A percentile compares a stretch with the other conserved stretches of the same genome.
phyloP scores from a whole-genome alignment of 1,284 basidiomycete species.

The Pterulicium gracile region DNA sequence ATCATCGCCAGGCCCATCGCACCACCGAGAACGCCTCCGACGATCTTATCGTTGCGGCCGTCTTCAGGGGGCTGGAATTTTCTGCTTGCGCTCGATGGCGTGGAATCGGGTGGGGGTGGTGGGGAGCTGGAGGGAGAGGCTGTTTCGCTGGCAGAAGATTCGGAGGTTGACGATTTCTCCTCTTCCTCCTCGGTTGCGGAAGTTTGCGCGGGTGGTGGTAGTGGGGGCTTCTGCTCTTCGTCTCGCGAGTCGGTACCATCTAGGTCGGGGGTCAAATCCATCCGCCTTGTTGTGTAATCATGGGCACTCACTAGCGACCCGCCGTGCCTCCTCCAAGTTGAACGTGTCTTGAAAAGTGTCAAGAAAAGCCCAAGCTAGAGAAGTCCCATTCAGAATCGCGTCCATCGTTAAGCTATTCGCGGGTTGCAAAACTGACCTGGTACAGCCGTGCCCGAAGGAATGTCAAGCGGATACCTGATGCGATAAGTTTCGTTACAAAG shows the following conservation, averaged over 20 bases:
- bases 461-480: neutral
- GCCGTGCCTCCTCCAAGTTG: neutral
- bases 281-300: too few relatives aligned
- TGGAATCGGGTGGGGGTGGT: neutral
- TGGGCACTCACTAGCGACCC: neutral
- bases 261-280: neutral
- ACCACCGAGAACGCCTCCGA: neutral
- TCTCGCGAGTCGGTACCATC: neutral
- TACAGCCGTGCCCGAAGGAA: neutral
- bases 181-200: too few relatives aligned
- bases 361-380: neutral
- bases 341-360: neutral
- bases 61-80: neutral
- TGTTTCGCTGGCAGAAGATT: neutral
- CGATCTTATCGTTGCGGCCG: conserved; percentile 1
- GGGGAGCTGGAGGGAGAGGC: neutral
- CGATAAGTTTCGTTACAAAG: neutral
- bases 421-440: neutral
- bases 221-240: neutral
- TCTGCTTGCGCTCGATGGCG: neutral
- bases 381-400: neutral
- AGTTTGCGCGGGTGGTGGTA: neutral
- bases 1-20: neutral
- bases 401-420: too few relatives aligned
- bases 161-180: neutral